Evolutionary conservation across 305 asterid genomes (phyloP), one percentile per base, ranked within the genome.

Genomic region (Caryopteris hybrid): DNA sequence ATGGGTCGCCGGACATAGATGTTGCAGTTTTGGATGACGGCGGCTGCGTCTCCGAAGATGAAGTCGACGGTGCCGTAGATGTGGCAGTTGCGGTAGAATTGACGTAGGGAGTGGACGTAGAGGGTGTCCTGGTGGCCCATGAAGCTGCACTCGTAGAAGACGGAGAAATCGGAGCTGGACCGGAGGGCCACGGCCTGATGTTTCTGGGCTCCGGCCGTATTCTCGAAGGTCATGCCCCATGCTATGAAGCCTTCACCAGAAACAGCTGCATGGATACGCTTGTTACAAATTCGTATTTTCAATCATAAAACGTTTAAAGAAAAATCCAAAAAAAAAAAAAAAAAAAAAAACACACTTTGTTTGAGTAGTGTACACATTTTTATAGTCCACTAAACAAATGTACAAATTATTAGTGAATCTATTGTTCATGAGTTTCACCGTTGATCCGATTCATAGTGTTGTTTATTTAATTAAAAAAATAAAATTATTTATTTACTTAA

Each of bases 101-200:
- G 88, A 0, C 88, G 77, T 0, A 71, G 82, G 12, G 85, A 39
- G 63, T 83, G 76, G 23, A 79, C 84, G 41, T 81, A 81, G 13
- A 86, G 76, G 10, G 89, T 83, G 77, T 86, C 92, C 53, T 83
- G 92, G 45, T 86, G 75, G 46, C 88, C 88, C 34, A 60, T 78
- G 72, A 86, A 81, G 66, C 87, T 78, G 74, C 91, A 83, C 1
- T 66, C 12, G 51, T 71, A 79, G 72, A 86, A 81, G 0, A 81
- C 64, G 4, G 87, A 86, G 41, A 75, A 62, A 43, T 86, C 89
- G 3, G 88, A 77, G 21, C 78, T 66, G 0, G 87, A 81, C 0
- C 88, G 89, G 12, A 86, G 76, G 31, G 92, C 92, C 13, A 86
- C 88, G 2, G 84, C 92, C 46, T 86, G 92, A 71, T 78, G 84